phyloP scores from a whole-genome alignment of 495 filamentous ascomycete genomes.

The Elasticomyces elasticus region DNA sequence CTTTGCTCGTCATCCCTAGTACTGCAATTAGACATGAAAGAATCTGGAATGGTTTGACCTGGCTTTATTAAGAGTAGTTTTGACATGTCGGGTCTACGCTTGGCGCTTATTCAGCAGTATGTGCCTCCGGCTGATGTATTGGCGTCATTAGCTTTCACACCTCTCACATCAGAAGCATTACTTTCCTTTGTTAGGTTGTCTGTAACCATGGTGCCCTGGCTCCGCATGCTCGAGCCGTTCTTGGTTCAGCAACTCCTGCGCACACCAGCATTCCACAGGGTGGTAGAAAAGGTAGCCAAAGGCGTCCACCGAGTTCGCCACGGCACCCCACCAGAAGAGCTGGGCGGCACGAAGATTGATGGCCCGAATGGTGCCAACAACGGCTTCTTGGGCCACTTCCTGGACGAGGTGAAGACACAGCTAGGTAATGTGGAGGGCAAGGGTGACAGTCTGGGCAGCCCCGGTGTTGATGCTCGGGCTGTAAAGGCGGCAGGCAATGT shows the following conservation, averaged over 20 bases:
- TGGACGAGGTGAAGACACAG: conserved; percentile 25
- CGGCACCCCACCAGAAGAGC: conserved; percentile 29
- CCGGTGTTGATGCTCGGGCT: background rate
- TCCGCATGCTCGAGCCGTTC: conserved; percentile 16
- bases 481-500: background rate
- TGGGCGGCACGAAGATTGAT: conserved; percentile 31
- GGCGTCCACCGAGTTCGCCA: conserved; percentile 20
- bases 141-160: too few relatives aligned
- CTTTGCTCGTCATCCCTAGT: too few relatives aligned
- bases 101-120: too few relatives aligned
- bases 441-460: background rate
- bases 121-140: too few relatives aligned
- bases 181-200: background rate
- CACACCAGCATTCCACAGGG: conserved; percentile 28
- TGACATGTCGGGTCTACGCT: too few relatives aligned
- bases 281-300: conserved; percentile 26
- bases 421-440: conserved; percentile 15
- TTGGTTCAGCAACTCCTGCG: conserved; percentile 21
- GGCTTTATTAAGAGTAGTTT: too few relatives aligned
- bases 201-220: conserved; percentile 18
- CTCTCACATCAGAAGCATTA: too few relatives aligned
- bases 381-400: conserved; percentile 26
- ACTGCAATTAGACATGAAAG: too few relatives aligned
- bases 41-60: too few relatives aligned
- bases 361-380: background rate